Evolutionary conservation across 192 early-diverging fungal genomes (phyloP).

Genomic region (Paraglomus brasilianum): DNA sequence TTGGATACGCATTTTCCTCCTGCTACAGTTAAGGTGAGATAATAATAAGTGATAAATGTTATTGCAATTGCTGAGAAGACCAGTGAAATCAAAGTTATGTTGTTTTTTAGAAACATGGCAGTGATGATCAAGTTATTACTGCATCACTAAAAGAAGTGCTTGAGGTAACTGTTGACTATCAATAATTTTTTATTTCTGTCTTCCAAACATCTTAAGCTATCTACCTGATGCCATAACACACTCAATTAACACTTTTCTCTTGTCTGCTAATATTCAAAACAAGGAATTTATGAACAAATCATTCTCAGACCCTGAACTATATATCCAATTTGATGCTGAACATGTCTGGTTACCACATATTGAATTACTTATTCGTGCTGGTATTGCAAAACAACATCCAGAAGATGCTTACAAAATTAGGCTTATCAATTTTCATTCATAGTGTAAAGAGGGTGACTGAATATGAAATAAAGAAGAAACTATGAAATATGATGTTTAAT

Average conservation of each 20-base stretch:
- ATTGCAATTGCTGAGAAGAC: no score
- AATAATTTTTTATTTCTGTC: not conserved
- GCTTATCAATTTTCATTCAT: slow-evolving; percentile 36
- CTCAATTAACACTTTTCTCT: not conserved
- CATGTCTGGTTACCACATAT: slow-evolving; percentile 44
- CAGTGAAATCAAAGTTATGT: no score
- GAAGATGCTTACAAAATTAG: slow-evolving; percentile 35
- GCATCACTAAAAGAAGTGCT: not conserved
- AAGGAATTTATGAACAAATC: slow-evolving; percentile 50
- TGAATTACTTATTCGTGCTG: slow-evolving; percentile 40
- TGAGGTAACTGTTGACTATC: not conserved
- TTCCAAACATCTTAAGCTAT: not conserved
- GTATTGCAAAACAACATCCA: slow-evolving; percentile 42
- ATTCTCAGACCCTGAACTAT: slow-evolving; percentile 35
- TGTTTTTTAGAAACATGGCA: no score
- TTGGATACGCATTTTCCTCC: slow-evolving; percentile 12
- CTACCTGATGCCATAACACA: no score
- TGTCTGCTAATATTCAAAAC: not conserved
- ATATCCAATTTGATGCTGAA: slow-evolving; percentile 33
- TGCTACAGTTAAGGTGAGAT: not conserved
- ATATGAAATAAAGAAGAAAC: no score
- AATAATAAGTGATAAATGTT: no score
- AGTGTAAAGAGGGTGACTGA: no score
- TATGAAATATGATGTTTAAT: no score
- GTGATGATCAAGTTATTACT: no score